Percentiles rank a stretch among this genome's conserved stretches.
phyloP scores from a whole-genome alignment of 768 basidiomycete genomes.

The Boletus tomentosulus region DNA sequence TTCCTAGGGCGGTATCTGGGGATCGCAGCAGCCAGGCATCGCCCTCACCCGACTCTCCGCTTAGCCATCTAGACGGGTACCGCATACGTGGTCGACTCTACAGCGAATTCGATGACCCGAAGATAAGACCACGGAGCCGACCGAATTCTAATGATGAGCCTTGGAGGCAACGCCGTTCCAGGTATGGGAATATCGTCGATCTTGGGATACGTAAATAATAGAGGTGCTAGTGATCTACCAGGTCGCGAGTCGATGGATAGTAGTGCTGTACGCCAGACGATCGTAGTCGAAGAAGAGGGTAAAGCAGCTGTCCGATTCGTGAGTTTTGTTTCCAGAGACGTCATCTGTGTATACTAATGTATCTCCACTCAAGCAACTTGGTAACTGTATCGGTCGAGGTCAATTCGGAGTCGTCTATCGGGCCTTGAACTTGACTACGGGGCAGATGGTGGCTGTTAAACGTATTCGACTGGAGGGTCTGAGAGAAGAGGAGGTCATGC shows the following conservation, averaged over 20 bases:
- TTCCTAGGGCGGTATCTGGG: slow-evolving; percentile 57
- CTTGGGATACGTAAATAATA: slow-evolving; percentile 48
- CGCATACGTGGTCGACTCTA: slow-evolving; percentile 61
- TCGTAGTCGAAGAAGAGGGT: slow-evolving; percentile 79
- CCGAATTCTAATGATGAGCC: slow-evolving; percentile 70
- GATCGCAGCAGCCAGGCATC: slow-evolving; percentile 38
- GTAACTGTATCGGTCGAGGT: slow-evolving; percentile 94
- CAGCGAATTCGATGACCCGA: slow-evolving; percentile 64
- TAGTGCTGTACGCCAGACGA: slow-evolving; percentile 57
- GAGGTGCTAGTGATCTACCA: slow-evolving; percentile 64
- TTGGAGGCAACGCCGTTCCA: slow-evolving; percentile 51
- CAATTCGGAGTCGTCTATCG: slow-evolving; percentile 97
- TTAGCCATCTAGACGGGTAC: slow-evolving; percentile 33
- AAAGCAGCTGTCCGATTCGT: slow-evolving; percentile 79
- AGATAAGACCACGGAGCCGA: slow-evolving; percentile 46
- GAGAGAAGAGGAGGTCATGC: slow-evolving; percentile 84
- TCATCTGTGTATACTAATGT: slow-evolving; percentile 8
- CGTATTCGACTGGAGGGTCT: slow-evolving; percentile 87
- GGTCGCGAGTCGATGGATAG: slow-evolving; percentile 62
- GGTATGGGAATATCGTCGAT: slow-evolving; percentile 74
- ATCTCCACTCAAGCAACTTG: slow-evolving; percentile 70
- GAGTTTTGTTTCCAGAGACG: slow-evolving; percentile 33
- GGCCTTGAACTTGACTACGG: slow-evolving; percentile 88
- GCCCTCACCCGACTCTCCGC: slow-evolving; percentile 37
- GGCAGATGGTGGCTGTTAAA: slow-evolving; percentile 99